These are phyloP conservation scores for Diaporthe batatas DNA, from an alignment of 2,329 filamentous ascomycete genomes.

Conservation along the genomic window DNA sequence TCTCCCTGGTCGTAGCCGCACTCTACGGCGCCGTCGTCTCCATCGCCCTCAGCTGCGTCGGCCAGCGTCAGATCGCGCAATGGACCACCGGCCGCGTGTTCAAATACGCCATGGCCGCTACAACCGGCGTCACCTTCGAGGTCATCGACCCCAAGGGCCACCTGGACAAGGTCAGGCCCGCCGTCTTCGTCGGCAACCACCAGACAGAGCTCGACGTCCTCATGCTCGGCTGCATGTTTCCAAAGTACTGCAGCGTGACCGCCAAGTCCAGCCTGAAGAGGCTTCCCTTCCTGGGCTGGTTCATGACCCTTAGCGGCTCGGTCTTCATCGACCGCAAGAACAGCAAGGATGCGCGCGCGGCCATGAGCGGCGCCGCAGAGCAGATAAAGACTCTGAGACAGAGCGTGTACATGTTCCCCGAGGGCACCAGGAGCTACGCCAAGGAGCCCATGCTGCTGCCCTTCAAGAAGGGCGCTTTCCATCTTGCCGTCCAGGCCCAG, in stretches of 20 bases:
- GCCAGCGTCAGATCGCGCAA: constrained; percentile 83
- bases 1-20: constrained; percentile 71
- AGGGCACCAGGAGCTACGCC: constrained; percentile 93
- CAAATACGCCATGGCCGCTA: constrained; percentile 80
- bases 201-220: constrained; percentile 96
- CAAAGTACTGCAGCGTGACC: constrained; percentile 91
- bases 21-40: constrained; percentile 83
- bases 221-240: constrained; percentile 90
- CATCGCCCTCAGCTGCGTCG: constrained; percentile 76
- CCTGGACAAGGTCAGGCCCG: constrained; percentile 78
- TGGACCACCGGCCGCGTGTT: constrained; percentile 87
- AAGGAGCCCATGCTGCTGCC: constrained; percentile 84
- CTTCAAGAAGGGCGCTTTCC: constrained; percentile 99
- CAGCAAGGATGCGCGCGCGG: constrained; percentile 82
- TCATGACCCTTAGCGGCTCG: constrained; percentile 87
- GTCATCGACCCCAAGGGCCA: constrained; percentile 76
- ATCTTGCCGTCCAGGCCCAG: constrained; percentile 92
- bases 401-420: constrained; percentile 89
- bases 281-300: constrained; percentile 92
- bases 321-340: constrained; percentile 97
- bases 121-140: constrained; percentile 83
- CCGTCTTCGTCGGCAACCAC: constrained; percentile 94
- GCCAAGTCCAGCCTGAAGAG: constrained; percentile 88
- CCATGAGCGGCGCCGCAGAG: constrained; percentile 85
- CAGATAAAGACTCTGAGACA: constrained; percentile 81